Base-by-base conservation (phyloP, 2,329 filamentous ascomycete species). In the Clarireedia hainanense region DNA sequence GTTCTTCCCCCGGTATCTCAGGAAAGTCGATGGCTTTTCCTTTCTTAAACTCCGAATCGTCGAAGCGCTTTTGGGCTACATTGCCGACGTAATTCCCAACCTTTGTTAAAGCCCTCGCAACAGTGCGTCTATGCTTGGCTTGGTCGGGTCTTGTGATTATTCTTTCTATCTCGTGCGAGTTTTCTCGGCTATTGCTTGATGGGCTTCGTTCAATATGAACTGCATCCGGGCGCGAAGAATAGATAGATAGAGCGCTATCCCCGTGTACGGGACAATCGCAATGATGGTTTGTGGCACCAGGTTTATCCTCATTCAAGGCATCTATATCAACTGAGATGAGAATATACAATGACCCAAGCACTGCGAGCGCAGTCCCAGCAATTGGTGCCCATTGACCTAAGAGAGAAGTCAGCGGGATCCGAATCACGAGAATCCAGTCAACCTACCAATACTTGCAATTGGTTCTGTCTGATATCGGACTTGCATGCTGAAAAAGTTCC, bases 381-480 rank as follows among this genome's bases (percentile, higher is more conserved):
- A 84, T 77, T 0, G 80, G 80, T 14, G 75, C 76, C 81, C 81
- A 84, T 70, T 84, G 80, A 37, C 79, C 76, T 79, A 52, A 2
- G 36, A 42, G 37, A 42, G 37, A 17, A 75, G 51, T 40, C 17
- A 56, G 50, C 50, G 27, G 37, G 50, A 24, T 24, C 10, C 57
- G 4, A n/a, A 23, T 50, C 5, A 52, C 49, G 24, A 49, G 47
- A 23, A 49, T 15, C n/a, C 14, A n/a, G 15, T 49, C 15, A 4
- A 69, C 75, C 61, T 69, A 81, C 81, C 82, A 49, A 86, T 74
- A 58, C 78, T 83, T 5, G 73, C 72, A 52, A 86, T 80, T 0
- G 82, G 81, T 58, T 88, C 84, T 0, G 80, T 85, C 58, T 84
- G 75, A 57, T 80, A 84, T 0, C 60, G 62, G 3, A 87, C 72